A percentile compares a stretch with the other conserved stretches of the same genome.
Conservation (phyloP, 345 rosid species). For the Brassica nigra region DNA sequence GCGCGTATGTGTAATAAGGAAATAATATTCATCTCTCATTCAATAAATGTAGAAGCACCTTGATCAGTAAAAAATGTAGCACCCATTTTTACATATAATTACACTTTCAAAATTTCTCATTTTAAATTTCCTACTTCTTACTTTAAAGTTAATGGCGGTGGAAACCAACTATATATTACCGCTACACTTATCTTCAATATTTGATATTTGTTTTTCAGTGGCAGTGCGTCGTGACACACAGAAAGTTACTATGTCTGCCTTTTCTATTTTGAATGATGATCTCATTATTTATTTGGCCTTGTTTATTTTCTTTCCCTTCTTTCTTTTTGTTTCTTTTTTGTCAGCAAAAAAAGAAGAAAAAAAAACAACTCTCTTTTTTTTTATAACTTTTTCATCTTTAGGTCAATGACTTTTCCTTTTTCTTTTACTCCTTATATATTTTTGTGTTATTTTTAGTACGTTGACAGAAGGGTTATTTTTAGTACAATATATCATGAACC, state of each 20-base stretch:
- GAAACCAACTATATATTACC: constrained; percentile 3
- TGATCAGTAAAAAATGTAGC: constrained; percentile 31
- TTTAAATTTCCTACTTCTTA: neutral
- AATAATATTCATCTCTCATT: neutral
- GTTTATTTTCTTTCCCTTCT: neutral
- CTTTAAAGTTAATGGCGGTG: constrained; percentile 30
- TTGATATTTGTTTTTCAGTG: constrained; percentile 1
- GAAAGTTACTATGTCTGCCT: constrained; percentile 54
- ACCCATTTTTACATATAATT: constrained; percentile 18
- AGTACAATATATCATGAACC: constrained; percentile 1
- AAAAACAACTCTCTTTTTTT: neutral
- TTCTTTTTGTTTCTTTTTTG: neutral
- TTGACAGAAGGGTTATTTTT: neutral
- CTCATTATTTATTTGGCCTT: constrained; percentile 57
- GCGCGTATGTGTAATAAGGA: constrained; percentile 4
- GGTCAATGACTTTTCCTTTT: constrained; percentile 5
- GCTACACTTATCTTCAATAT: constrained; percentile 3
- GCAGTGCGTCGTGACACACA: constrained; percentile 71
- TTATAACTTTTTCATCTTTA: neutral
- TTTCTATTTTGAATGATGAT: constrained; percentile 73
- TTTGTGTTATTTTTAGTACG: neutral
- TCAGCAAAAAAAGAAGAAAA: neutral
- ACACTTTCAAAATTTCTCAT: neutral
- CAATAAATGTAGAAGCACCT: constrained; percentile 1
- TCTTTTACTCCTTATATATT: neutral